phyloP scores from a whole-genome alignment of 140 eudicot genomes.

The Anethum foeniculum region DNA sequence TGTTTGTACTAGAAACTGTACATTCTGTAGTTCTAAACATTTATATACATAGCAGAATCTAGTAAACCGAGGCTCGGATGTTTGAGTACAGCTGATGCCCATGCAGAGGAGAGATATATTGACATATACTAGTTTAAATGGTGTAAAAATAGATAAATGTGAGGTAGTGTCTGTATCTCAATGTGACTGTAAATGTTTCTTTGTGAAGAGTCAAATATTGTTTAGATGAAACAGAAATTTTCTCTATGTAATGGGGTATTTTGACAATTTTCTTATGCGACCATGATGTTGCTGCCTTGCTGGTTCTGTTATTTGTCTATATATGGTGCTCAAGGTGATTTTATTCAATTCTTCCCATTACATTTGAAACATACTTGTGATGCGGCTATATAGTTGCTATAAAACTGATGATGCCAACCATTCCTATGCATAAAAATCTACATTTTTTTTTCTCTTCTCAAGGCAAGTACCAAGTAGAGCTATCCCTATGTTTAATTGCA shows the following conservation, averaged over 20 bases:
- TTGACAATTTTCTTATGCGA: constrained; percentile 4
- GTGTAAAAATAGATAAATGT: constrained; percentile 3
- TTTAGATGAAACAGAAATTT: constrained; percentile 1
- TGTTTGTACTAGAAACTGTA: constrained; percentile 15
- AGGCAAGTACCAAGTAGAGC: background rate
- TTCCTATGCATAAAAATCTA: background rate
- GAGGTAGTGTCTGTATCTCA: constrained; percentile 12
- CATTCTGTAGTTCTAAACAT: background rate
- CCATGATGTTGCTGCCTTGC: background rate
- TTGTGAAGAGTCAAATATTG: constrained; percentile 5
- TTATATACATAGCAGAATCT: constrained; percentile 12
- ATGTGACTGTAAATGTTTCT: constrained; percentile 5
- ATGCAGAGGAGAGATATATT: constrained; percentile 9
- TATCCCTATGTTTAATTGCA: background rate
- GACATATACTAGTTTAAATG: background rate
- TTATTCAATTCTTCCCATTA: background rate
- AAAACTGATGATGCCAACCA: background rate
- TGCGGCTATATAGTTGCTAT: background rate
- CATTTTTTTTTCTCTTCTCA: background rate
- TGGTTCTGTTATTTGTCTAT: background rate
- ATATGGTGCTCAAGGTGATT: background rate
- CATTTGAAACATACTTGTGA: background rate
- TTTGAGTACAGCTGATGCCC: constrained; percentile 7
- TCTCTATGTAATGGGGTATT: background rate
- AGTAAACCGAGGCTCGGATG: constrained; percentile 8